Evolutionary conservation across 768 basidiomycete species (phyloP).

Genomic region (Strobilomyces confusus): DNA sequence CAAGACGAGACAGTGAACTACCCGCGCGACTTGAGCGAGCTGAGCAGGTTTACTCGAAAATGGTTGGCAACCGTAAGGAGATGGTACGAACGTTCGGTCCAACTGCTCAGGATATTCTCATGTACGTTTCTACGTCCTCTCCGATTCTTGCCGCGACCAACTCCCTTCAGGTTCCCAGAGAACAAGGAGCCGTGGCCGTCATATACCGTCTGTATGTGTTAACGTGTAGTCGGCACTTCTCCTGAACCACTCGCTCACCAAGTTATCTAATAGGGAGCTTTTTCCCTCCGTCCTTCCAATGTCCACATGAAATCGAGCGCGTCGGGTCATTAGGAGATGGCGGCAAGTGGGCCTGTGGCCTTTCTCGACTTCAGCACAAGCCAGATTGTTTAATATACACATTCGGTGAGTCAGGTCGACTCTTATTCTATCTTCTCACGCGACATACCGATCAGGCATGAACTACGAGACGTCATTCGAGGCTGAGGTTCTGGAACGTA

Average conservation of each 20-base stretch:
- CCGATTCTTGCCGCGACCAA: conserved; percentile 1
- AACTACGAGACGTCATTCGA: conserved; percentile 65
- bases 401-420: conserved; percentile 41
- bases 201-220: conserved; percentile 51
- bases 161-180: conserved; percentile 45
- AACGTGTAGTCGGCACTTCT: background rate
- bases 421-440: background rate
- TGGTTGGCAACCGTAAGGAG: conserved; percentile 38
- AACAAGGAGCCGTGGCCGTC: conserved; percentile 51
- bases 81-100: conserved; percentile 56
- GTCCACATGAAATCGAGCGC: conserved; percentile 42
- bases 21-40: conserved; percentile 41
- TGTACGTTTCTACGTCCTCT: conserved; percentile 26
- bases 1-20: too few relatives aligned
- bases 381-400: conserved; percentile 58
- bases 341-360: conserved; percentile 68
- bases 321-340: conserved; percentile 57
- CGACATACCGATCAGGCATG: conserved; percentile 33
- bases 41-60: conserved; percentile 43
- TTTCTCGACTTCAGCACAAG: conserved; percentile 51
- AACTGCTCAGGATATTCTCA: conserved; percentile 40
- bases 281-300: conserved; percentile 40
- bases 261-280: conserved; percentile 38
- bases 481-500: conserved; percentile 47
- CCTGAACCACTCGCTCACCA: conserved; percentile 1